These are phyloP conservation scores for Hyphopichia buzzinii DNA, from an alignment of 1,139 yeast species.

Conservation along the genomic window DNA sequence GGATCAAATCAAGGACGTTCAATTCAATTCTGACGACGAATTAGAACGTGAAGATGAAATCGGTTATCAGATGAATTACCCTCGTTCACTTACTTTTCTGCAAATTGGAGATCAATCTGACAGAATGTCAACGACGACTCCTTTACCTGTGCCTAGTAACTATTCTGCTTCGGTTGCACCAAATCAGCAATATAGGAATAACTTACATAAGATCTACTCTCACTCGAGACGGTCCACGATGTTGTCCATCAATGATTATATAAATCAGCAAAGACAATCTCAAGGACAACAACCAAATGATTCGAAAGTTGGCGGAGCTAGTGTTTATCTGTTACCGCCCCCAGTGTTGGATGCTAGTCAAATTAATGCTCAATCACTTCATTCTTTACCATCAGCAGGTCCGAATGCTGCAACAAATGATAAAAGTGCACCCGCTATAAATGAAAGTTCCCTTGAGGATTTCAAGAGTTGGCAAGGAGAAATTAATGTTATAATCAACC, in stretches of 20 bases:
- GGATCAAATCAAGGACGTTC: constrained; percentile 68
- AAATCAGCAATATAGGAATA: constrained; percentile 31
- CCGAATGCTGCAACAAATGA: not conserved
- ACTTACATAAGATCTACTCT: constrained; percentile 44
- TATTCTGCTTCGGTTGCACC: constrained; percentile 19
- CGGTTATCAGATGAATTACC: constrained; percentile 6
- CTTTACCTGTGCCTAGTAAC: constrained; percentile 26
- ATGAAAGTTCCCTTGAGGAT: constrained; percentile 27
- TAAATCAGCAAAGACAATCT: constrained; percentile 33
- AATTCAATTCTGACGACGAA: constrained; percentile 32
- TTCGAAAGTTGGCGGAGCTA: constrained; percentile 18
- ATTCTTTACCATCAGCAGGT: constrained; percentile 8
- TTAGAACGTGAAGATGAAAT: constrained; percentile 15
- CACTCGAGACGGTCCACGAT: constrained; percentile 44
- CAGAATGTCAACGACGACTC: constrained; percentile 38
- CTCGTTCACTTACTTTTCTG: constrained; percentile 37
- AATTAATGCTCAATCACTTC: constrained; percentile 9
- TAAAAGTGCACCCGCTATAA: constrained; percentile 8
- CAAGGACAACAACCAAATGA: constrained; percentile 11
- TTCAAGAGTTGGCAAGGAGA: constrained; percentile 47
- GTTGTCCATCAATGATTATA: constrained; percentile 38
- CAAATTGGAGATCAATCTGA: constrained; percentile 32
- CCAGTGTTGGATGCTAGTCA: constrained; percentile 3
- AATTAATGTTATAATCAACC: constrained; percentile 39
- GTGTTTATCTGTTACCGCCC: constrained; percentile 24